Conservation (phyloP, 202 grass and related monocot genomes). For the Carex arenaria region DNA sequence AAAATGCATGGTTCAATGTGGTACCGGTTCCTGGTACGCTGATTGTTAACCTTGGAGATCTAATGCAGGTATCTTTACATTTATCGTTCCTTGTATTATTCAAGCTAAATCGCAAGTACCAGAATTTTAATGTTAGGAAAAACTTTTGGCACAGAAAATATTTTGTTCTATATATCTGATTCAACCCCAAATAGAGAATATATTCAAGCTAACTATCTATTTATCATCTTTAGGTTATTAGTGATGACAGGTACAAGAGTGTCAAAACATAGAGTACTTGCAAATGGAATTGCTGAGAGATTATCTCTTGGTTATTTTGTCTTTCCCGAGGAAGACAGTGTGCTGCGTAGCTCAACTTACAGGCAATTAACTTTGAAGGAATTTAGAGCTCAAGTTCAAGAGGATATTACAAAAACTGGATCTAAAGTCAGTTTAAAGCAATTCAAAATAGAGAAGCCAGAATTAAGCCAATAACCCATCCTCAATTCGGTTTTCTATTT, state of each 20-base stretch:
- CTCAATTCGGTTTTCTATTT: no score
- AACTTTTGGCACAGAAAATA: not conserved
- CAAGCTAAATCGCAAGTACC: not conserved
- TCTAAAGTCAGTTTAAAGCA: conserved; percentile 51
- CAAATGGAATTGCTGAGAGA: conserved; percentile 36
- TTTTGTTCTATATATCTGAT: not conserved
- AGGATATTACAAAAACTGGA: conserved; percentile 60
- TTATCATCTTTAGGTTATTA: conserved; percentile 34
- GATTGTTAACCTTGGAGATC: conserved; percentile 72
- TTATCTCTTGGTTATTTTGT: conserved; percentile 77
- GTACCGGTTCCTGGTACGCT: conserved; percentile 28
- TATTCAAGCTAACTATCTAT: not conserved
- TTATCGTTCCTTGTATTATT: not conserved
- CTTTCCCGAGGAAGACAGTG: conserved; percentile 49
- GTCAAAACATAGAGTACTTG: conserved; percentile 59
- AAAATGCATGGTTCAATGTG: conserved; percentile 33
- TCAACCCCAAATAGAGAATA: not conserved
- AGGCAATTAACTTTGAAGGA: conserved; percentile 51
- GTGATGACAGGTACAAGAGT: conserved; percentile 43
- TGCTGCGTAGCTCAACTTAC: conserved; percentile 38
- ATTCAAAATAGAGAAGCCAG: conserved; percentile 27
- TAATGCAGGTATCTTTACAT: conserved; percentile 35
- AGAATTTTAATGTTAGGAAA: not conserved
- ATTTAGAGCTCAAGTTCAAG: conserved; percentile 58
- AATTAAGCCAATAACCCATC: not conserved